A percentile compares a stretch with the other conserved stretches of the same genome.
Conservation (phyloP, 2,329 filamentous ascomycete genomes). For the Claviceps purpurea region DNA sequence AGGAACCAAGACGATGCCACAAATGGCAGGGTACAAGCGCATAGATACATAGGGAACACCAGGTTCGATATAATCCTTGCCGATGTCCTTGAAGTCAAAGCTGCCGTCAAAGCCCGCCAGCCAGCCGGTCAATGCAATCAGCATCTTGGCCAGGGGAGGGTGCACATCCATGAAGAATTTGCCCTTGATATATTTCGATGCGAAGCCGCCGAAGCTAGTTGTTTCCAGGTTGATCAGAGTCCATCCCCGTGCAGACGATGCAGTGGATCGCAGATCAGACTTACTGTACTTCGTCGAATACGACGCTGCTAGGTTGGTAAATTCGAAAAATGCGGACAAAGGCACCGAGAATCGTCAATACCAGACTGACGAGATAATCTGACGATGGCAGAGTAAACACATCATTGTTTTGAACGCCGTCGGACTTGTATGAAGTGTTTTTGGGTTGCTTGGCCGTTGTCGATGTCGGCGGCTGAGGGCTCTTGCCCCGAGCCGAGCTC, state of each 20-base stretch:
- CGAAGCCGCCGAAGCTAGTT: slow-evolving; percentile 85
- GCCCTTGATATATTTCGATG: slow-evolving; percentile 98
- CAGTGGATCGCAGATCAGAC: slow-evolving; percentile 23
- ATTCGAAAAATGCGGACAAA: slow-evolving; percentile 86
- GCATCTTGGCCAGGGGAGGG: slow-evolving; percentile 87
- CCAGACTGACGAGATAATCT: slow-evolving; percentile 67
- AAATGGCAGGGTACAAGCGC: slow-evolving; percentile 82
- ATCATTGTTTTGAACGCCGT: slow-evolving; percentile 79
- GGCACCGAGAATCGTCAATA: slow-evolving; percentile 61
- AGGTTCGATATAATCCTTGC: slow-evolving; percentile 94
- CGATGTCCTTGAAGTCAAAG: slow-evolving; percentile 99
- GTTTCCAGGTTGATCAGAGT: background rate
- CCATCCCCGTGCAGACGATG: background rate
- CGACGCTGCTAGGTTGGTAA: slow-evolving; percentile 89
- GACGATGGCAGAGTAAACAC: slow-evolving; percentile 72
- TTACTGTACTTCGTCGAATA: slow-evolving; percentile 98
- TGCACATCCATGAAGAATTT: slow-evolving; percentile 99
- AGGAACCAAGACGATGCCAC: slow-evolving; percentile 77
- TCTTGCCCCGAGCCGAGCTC: slow-evolving; percentile 22
- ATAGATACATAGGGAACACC: slow-evolving; percentile 94
- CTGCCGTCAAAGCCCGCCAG: slow-evolving; percentile 86
- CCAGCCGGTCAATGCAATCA: slow-evolving; percentile 91
- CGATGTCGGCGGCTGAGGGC: slow-evolving; percentile 19
- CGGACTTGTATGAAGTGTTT: slow-evolving; percentile 53
- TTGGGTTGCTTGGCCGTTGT: slow-evolving; percentile 25